Conservation (phyloP, 805 yeast genomes). For the Monosporozyma aquatica region DNA sequence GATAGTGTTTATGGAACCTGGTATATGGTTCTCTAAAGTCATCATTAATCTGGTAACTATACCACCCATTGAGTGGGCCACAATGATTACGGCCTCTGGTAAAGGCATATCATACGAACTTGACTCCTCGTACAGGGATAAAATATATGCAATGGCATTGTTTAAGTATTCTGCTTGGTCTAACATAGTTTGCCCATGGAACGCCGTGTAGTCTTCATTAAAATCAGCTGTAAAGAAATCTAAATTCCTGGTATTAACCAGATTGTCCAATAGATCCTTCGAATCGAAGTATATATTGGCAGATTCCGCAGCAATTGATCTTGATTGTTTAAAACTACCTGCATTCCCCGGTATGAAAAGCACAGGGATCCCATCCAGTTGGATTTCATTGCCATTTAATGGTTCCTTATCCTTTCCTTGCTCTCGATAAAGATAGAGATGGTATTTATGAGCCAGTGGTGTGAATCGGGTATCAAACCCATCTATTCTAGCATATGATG, state of each 20-base stretch:
- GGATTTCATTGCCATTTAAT: slow-evolving; percentile 26
- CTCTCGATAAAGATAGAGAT: slow-evolving; percentile 80
- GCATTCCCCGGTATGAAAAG: slow-evolving; percentile 96
- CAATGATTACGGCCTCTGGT: slow-evolving; percentile 64
- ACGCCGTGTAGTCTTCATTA: slow-evolving; percentile 92
- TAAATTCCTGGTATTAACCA: slow-evolving; percentile 36
- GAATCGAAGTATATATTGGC: slow-evolving; percentile 44
- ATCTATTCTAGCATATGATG: slow-evolving; percentile 66
- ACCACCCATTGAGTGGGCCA: slow-evolving; percentile 98
- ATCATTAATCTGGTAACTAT: slow-evolving; percentile 81
- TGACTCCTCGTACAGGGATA: slow-evolving; percentile 47
- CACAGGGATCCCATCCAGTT: slow-evolving; percentile 70
- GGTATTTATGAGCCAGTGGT: slow-evolving; percentile 50
- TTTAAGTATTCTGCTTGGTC: slow-evolving; percentile 92
- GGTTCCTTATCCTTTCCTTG: slow-evolving; percentile 61
- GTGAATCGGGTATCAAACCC: slow-evolving; percentile 74
- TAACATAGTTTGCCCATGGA: slow-evolving; percentile 85
- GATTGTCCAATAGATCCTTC: slow-evolving; percentile 14
- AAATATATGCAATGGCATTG: slow-evolving; percentile 73
- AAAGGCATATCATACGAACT: slow-evolving; percentile 12
- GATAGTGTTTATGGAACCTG: slow-evolving; percentile 70
- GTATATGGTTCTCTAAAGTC: slow-evolving; percentile 64
- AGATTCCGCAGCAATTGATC: slow-evolving; percentile 84
- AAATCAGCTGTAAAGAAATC: slow-evolving; percentile 92
- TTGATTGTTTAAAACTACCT: slow-evolving; percentile 80